Conservation (phyloP, 371 early-diverging fungal species). For the Vairimorpha apis region DNA sequence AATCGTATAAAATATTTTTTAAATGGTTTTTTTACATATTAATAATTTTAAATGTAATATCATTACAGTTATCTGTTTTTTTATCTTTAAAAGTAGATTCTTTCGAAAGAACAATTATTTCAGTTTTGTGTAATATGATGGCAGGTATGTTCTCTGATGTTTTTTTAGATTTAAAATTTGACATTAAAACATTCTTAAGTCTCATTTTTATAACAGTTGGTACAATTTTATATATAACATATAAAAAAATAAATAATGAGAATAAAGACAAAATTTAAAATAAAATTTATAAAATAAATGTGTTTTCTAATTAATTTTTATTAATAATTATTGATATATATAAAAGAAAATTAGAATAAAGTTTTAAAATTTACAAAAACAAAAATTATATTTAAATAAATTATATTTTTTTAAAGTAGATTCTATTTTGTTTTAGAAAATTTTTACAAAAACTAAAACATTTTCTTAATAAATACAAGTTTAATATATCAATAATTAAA, state of each 20-base stretch:
- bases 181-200: neutral
- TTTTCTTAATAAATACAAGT: too few relatives aligned
- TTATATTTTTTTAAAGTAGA: too few relatives aligned
- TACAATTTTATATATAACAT: neutral
- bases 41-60: neutral
- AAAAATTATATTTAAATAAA: too few relatives aligned
- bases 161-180: neutral
- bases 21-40: neutral
- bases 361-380: too few relatives aligned
- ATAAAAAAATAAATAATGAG: neutral
- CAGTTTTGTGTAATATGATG: neutral
- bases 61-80: neutral
- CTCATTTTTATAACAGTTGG: neutral
- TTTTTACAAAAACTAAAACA: too few relatives aligned
- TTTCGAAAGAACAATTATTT: constrained; percentile 10
- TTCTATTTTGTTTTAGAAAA: too few relatives aligned
- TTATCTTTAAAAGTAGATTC: neutral
- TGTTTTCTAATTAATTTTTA: too few relatives aligned
- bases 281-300: too few relatives aligned
- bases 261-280: neutral
- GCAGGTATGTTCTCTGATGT: constrained; percentile 1
- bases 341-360: too few relatives aligned
- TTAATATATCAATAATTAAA: too few relatives aligned
- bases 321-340: too few relatives aligned
- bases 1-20: neutral